Conservation (phyloP, 2,329 filamentous ascomycete species). For the Fusarium buxicola region DNA sequence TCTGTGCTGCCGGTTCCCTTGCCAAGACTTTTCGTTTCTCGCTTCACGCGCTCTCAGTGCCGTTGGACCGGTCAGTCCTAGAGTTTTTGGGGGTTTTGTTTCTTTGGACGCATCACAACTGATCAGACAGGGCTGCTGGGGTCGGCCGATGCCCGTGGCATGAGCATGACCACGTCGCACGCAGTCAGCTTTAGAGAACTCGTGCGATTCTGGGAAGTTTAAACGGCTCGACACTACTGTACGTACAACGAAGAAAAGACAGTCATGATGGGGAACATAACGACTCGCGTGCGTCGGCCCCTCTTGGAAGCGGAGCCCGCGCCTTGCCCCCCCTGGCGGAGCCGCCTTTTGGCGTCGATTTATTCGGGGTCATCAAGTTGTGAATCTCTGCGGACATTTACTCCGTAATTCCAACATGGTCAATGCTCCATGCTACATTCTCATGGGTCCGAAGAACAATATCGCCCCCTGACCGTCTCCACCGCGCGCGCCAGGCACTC, state of each 20-base stretch:
- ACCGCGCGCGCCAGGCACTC: constrained; percentile 19
- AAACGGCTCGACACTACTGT: background rate
- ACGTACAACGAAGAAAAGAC: background rate
- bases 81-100: constrained; percentile 1
- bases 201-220: constrained; percentile 1
- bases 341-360: constrained; percentile 25
- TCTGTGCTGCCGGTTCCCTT: constrained; percentile 12
- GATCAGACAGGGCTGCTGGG: background rate
- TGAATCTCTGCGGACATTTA: constrained; percentile 6
- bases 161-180: background rate
- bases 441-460: constrained; percentile 13
- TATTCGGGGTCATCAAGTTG: constrained; percentile 12
- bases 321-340: constrained; percentile 13
- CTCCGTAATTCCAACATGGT: constrained; percentile 19
- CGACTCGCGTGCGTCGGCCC: constrained; percentile 18
- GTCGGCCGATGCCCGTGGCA: constrained; percentile 4
- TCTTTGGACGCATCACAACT: background rate
- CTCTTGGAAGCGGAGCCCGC: constrained; percentile 10
- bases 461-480: constrained; percentile 13
- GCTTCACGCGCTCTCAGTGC: constrained; percentile 26
- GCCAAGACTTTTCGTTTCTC: constrained; percentile 29
- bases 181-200: background rate
- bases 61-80: constrained; percentile 24
- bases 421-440: constrained; percentile 25
- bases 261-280: constrained; percentile 15